A percentile compares a stretch with the other conserved stretches of the same genome.
These are phyloP conservation scores for Rhododendron ovatum DNA, from an alignment of 148 eudicot species.

Conservation along the genomic window DNA sequence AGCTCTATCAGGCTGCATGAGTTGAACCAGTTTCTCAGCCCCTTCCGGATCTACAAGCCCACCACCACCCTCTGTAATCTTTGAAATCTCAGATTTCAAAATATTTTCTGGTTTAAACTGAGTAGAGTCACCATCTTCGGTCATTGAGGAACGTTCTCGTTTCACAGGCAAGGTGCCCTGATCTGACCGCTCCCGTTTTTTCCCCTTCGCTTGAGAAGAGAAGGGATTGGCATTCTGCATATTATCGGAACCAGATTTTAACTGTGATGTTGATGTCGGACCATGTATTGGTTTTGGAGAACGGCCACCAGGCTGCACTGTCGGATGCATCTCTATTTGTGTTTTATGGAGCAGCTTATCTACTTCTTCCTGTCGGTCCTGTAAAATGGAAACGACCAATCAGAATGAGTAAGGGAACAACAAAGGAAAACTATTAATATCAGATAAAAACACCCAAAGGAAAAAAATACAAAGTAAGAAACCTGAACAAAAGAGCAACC, in stretches of 20 bases:
- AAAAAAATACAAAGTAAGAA: not conserved
- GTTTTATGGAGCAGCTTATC: constrained; percentile 62
- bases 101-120: constrained; percentile 38
- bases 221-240: constrained; percentile 43
- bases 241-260: constrained; percentile 70
- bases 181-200: constrained; percentile 73
- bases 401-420: not conserved
- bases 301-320: constrained; percentile 68
- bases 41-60: constrained; percentile 66
- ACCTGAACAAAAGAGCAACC: not conserved
- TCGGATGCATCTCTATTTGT: constrained; percentile 62
- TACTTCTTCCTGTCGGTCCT: constrained; percentile 94
- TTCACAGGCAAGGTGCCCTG: constrained; percentile 54
- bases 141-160: constrained; percentile 51
- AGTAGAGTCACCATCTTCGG: constrained; percentile 55
- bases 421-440: not conserved
- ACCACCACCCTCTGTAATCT: constrained; percentile 72
- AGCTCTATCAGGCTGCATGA: constrained; percentile 72
- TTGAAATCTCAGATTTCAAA: constrained; percentile 64
- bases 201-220: constrained; percentile 66
- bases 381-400: not conserved
- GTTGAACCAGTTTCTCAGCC: constrained; percentile 75
- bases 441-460: not conserved
- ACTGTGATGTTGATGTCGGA: constrained; percentile 51
- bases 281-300: constrained; percentile 73